Evolutionary conservation across 2,329 filamentous ascomycete species (phyloP).

Genomic region (Fusarium longipes): DNA sequence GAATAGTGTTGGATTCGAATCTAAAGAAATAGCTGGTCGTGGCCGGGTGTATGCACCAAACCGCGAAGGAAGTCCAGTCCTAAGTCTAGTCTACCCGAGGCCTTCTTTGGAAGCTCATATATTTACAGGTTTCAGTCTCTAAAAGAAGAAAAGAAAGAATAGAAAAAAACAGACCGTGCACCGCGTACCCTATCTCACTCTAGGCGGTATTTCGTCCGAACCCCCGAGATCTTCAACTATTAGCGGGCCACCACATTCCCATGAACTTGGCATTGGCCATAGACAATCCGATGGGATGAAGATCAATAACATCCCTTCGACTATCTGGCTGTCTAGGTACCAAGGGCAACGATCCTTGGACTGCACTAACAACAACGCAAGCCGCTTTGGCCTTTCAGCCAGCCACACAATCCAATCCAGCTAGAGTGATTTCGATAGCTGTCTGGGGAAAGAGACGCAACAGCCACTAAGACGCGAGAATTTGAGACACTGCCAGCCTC

Average conservation of each 20-base stretch:
- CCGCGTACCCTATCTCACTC: neutral
- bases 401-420: neutral
- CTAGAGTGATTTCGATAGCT: neutral
- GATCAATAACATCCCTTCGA: neutral
- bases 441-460: neutral
- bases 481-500: neutral
- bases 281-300: too few species aligned
- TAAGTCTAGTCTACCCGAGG: too few species aligned
- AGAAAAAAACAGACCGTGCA: neutral
- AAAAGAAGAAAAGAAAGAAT: too few species aligned
- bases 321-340: too few species aligned
- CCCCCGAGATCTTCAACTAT: neutral
- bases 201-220: neutral
- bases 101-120: too few species aligned
- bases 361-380: constrained; percentile 1
- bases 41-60: too few species aligned
- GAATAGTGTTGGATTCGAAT: too few species aligned
- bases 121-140: too few species aligned
- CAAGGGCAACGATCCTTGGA: neutral
- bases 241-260: neutral
- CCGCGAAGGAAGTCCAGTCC: too few species aligned
- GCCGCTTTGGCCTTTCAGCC: constrained; percentile 21
- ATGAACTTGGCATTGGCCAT: neutral
- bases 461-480: neutral
- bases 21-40: too few species aligned